Evolutionary conservation across 306 rosid species (phyloP), one percentile per base, ranked within the genome.

Genomic region (Cucumis melo): DNA sequence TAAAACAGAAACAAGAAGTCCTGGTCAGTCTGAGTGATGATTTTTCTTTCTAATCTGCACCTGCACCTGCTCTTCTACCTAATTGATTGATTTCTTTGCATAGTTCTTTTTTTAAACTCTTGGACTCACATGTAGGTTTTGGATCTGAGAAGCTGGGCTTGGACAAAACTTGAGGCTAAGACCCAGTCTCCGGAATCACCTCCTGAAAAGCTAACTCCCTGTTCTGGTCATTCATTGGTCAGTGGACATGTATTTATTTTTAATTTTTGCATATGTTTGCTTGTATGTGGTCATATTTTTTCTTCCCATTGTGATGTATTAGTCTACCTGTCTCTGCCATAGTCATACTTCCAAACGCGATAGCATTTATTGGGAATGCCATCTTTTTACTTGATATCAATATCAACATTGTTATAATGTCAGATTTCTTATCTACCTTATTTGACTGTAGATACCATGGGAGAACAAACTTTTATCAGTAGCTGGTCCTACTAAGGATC

Each of bases 171-270:
- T 50, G 97, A 86, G 79, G 87, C 86, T 79, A 91, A 87, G 84
- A 72, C 68, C 39, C 88, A 89, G 70, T 78, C 91, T 60, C 57
- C 68, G 7, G 92, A 83, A 56, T 81, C 83, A n/a, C 64, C 89
- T 62, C 84, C 91, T 21, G 80, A 76, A 61, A 81, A 88, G 77
- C 81, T 83, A 82, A 42, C 84, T 53, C 92, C 93, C 56, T 87
- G 96, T 61, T 96, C 97, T 62, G 98, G 97, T 80, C 97, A 93
- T 87, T 93, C 98, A 76, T 81, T 91, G 97, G 98, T 93, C 82
- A 78, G 98, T 89, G 61, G 72, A 73, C 41, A 70, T 36, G 51
- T 29, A 38, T 81, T 56, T 36, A 55, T 29, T 42, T 60, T 53
- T 13, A 11, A 1, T 13, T 24, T 19, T 62, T 60, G 38, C 68